These are phyloP conservation scores for Citrus maxima DNA, from an alignment of 345 rosid genomes.

Conservation along the genomic window DNA sequence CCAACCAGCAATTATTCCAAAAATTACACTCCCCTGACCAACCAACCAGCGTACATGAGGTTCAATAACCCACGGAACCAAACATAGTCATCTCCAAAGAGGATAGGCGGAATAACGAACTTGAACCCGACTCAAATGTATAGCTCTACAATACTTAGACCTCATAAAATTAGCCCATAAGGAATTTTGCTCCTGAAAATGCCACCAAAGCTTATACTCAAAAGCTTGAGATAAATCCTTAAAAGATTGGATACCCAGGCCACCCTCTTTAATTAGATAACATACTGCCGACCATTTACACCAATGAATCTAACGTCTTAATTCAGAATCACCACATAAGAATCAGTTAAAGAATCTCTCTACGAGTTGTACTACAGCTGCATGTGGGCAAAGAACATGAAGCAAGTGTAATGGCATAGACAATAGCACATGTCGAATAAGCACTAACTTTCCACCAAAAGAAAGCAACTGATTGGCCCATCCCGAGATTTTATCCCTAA, in stretches of 20 bases:
- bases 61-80: too few relatives aligned
- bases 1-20: neutral
- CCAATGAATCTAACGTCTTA: accelerated
- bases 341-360: accelerated
- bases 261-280: too few relatives aligned
- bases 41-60: too few relatives aligned
- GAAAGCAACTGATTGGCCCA: accelerated
- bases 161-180: too few relatives aligned
- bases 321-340: neutral
- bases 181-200: too few relatives aligned
- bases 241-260: too few relatives aligned
- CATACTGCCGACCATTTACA: too few relatives aligned
- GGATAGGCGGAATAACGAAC: neutral
- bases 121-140: accelerated
- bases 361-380: accelerated
- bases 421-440: neutral
- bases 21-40: neutral
- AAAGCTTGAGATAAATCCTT: too few relatives aligned
- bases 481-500: accelerated
- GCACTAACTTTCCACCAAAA: neutral
- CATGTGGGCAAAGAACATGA: neutral
- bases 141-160: too few relatives aligned
- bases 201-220: too few relatives aligned
- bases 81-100: neutral
- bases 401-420: neutral